Evolutionary conservation across 75 land plant species (phyloP).

Genomic region (Selaginella tamariscina): DNA sequence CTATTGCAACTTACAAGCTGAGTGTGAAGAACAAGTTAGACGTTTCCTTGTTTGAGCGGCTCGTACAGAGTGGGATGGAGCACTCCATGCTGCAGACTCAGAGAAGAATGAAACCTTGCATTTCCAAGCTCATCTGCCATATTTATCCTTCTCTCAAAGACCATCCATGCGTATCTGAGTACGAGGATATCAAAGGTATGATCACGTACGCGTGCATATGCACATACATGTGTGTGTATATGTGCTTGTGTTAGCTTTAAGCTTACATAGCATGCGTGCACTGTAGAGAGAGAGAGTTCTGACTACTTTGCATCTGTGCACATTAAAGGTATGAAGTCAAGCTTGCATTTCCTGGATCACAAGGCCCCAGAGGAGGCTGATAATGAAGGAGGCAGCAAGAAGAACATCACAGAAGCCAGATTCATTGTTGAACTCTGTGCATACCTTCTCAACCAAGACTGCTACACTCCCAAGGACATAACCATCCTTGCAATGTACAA

Average conservation of each 20-base stretch:
- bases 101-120: conserved; percentile 23
- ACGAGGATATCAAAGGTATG: conserved; percentile 15
- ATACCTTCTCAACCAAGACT: conserved; percentile 14
- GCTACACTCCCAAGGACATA: conserved; percentile 14
- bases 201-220: no score
- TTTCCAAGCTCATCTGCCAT: conserved; percentile 13
- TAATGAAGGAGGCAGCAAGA: conserved; percentile 15
- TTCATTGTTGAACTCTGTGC: conserved; percentile 18
- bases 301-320: no score
- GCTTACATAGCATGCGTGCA: no score
- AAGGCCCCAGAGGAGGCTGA: background rate
- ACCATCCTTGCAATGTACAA: conserved; percentile 20
- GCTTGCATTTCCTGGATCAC: conserved; percentile 20
- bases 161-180: conserved; percentile 12
- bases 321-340: no score
- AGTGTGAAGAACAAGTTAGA: conserved; percentile 18
- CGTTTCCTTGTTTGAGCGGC: conserved; percentile 28
- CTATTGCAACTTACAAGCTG: conserved; percentile 13
- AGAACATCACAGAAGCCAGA: conserved; percentile 13
- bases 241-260: no score
- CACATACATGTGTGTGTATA: no score
- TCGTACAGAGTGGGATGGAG: conserved; percentile 17
- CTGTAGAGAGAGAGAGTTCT: no score
- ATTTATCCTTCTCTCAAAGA: conserved; percentile 23
- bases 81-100: conserved; percentile 16